Percentiles rank a stretch among this genome's conserved stretches.
Conservation (phyloP, 768 basidiomycete genomes). For the Phaeolepiota aurea region DNA sequence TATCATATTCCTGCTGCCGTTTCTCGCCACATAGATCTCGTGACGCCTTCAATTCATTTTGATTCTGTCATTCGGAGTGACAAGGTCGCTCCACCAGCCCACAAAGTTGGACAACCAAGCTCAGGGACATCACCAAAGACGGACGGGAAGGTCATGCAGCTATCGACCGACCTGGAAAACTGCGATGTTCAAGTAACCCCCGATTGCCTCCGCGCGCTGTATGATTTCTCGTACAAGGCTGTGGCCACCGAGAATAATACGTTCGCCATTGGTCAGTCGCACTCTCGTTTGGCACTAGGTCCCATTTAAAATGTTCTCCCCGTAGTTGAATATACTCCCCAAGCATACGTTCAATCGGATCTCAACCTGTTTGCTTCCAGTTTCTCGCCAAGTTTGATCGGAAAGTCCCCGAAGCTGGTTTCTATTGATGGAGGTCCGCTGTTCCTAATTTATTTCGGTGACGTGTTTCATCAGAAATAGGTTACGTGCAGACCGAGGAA, state of each 20-base stretch:
- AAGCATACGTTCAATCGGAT: constrained; percentile 35
- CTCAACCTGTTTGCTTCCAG: constrained; percentile 32
- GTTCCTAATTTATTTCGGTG: constrained; percentile 3
- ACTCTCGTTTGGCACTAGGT: constrained; percentile 6
- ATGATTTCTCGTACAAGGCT: constrained; percentile 23
- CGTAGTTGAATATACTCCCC: constrained; percentile 44
- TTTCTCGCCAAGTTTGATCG: constrained; percentile 23
- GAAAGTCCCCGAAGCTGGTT: constrained; percentile 21
- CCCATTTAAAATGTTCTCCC: constrained; percentile 12
- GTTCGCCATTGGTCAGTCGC: constrained; percentile 25
- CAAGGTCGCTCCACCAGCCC: constrained; percentile 4
- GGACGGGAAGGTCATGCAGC: constrained; percentile 10
- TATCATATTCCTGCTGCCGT: constrained; percentile 28
- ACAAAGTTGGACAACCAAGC: constrained; percentile 16
- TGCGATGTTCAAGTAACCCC: constrained; percentile 28
- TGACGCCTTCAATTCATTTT: constrained; percentile 29
- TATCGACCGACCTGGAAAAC: constrained; percentile 15
- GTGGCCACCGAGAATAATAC: constrained; percentile 22
- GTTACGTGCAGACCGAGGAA: constrained; percentile 27
- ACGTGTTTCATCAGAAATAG: constrained; percentile 12
- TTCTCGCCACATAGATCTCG: constrained; percentile 27
- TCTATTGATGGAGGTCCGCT: constrained; percentile 22
- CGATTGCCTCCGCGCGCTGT: constrained; percentile 28
- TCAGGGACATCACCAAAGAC: constrained; percentile 16
- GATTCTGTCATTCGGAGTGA: constrained; percentile 18